phyloP scores from a whole-genome alignment of 208 protist species.

The Trypanosomatidae sp. region DNA sequence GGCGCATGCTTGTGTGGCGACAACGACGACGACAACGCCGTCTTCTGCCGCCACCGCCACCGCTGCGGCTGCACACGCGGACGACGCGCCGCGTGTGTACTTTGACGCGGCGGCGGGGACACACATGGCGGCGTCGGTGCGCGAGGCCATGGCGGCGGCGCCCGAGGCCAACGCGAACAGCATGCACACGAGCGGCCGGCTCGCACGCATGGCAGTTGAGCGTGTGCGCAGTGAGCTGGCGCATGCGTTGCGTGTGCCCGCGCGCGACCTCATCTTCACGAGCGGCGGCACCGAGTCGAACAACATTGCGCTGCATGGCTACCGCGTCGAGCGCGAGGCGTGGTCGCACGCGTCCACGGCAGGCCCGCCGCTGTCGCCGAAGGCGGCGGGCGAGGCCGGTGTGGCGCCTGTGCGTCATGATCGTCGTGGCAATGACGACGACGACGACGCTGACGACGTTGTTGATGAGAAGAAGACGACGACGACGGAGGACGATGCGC shows the following conservation, averaged over 20 bases:
- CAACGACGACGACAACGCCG: constrained; percentile 1
- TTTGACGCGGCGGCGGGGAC: constrained; percentile 70
- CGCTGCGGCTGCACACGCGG: constrained; percentile 2
- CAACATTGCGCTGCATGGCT: constrained; percentile 71
- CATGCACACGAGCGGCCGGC: constrained; percentile 58
- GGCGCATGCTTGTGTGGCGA: background rate
- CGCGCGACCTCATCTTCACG: constrained; percentile 62
- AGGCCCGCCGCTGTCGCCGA: background rate
- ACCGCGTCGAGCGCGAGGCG: constrained; percentile 40
- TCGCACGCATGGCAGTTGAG: constrained; percentile 62
- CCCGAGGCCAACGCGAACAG: constrained; percentile 66
- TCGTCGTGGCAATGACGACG: no score
- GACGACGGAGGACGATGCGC: no score
- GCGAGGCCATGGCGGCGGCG: constrained; percentile 31
- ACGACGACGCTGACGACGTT: no score
- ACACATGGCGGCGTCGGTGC: constrained; percentile 23
- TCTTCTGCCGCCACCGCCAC: background rate
- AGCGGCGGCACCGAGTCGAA: constrained; percentile 74
- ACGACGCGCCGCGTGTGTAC: constrained; percentile 18
- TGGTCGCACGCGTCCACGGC: constrained; percentile 59
- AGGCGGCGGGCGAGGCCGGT: constrained; percentile 6
- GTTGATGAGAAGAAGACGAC: no score
- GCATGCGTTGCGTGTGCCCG: constrained; percentile 31
- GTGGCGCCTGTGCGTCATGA: no score
- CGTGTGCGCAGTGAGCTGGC: constrained; percentile 40